Conservation (phyloP, 441 rosid species). For the Gossypium laxum region DNA sequence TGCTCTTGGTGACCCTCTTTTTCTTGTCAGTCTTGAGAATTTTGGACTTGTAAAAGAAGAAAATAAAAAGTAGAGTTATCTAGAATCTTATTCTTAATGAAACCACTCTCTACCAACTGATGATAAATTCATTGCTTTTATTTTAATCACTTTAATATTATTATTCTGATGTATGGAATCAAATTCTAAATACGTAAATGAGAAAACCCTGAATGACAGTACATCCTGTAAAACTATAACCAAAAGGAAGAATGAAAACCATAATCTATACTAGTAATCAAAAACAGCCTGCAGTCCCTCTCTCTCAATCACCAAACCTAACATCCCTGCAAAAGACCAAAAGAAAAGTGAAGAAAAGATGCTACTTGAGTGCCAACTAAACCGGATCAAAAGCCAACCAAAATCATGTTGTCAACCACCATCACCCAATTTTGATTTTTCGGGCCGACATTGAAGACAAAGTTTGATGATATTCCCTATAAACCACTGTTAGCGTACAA, state of each 20-base stretch:
- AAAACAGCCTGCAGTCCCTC: not conserved
- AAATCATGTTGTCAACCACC: not conserved
- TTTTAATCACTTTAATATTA: not conserved
- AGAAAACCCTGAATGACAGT: not conserved
- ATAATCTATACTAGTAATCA: not conserved
- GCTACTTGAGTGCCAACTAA: constrained; percentile 15
- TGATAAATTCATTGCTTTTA: not conserved
- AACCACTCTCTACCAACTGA: not conserved
- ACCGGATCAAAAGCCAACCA: constrained; percentile 3
- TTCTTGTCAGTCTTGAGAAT: not conserved
- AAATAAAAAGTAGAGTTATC: not conserved
- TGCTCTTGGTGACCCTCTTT: not conserved
- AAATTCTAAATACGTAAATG: not conserved
- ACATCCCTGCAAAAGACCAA: constrained; percentile 11
- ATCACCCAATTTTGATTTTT: not conserved
- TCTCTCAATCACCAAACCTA: constrained; percentile 4
- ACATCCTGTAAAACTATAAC: not conserved
- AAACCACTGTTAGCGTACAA: constrained; percentile 8
- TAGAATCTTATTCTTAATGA: constrained; percentile 5
- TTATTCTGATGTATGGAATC: not conserved
- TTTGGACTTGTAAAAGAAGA: not conserved
- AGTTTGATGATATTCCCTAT: not conserved
- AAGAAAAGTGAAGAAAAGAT: not conserved
- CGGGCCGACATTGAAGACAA: not conserved
- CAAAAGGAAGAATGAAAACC: not conserved